Evolutionary conservation across 352 stramenopile genomes (phyloP), one percentile per base, ranked within the genome.

Genomic region (Hyphochytrium catenoides): DNA sequence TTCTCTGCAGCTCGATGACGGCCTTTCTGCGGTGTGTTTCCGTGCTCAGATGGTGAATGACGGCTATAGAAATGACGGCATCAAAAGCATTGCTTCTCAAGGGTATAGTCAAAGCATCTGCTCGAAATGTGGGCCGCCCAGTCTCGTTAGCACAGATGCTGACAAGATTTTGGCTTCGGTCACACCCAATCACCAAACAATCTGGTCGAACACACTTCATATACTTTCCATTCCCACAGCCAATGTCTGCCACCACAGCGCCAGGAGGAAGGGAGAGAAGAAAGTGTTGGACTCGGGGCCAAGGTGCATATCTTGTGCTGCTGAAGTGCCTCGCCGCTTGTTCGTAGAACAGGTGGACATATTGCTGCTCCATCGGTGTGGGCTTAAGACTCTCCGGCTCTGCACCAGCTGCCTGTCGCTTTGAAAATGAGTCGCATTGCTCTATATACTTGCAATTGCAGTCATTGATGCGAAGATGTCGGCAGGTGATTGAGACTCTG

Each of bases 141-240:
- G n/a, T n/a, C n/a, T n/a, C n/a, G n/a, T n/a, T n/a, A n/a, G n/a
- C n/a, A n/a, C n/a, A n/a, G n/a, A n/a, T n/a, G 15, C 49, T 42
- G 2, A 67, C 62, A 3, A 84, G n/a, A n/a, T n/a, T n/a, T n/a
- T n/a, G n/a, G n/a, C n/a, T n/a, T n/a, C n/a, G n/a, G n/a, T n/a
- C n/a, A n/a, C n/a, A n/a, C n/a, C n/a, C n/a, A n/a, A n/a, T n/a
- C n/a, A n/a, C n/a, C n/a, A n/a, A n/a, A 12, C 12, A n/a, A n/a
- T n/a, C n/a, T n/a, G n/a, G n/a, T 29, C 64, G 46, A 8, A 83
- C 57, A 40, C 62, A 77, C 41, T 75, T 74, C 67, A 82, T 78
- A 45, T 84, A 84, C 48, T 84, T 84, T 32, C 70, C 70, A 28
- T 84, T 84, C 27, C 67, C 70, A 26, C 70, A 84, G 15, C 70